These are phyloP conservation scores for Vitis amurensis DNA, from an alignment of 164 flowering plant genomes.

Conservation along the genomic window DNA sequence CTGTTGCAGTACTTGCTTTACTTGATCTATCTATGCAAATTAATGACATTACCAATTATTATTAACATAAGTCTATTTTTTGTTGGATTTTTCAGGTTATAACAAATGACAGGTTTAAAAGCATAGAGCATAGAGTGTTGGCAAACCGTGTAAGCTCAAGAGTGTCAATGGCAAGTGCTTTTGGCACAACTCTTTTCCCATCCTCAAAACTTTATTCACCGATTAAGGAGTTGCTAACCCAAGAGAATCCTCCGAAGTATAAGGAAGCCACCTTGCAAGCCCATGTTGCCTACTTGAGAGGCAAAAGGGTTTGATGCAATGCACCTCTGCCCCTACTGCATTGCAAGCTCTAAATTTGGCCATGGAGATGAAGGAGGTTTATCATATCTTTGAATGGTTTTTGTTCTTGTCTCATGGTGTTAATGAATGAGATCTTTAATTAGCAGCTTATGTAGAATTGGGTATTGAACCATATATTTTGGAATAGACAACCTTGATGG, in stretches of 20 bases:
- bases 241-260: slow-evolving; percentile 22
- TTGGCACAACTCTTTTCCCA: slow-evolving; percentile 1
- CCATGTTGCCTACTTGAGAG: slow-evolving; percentile 3
- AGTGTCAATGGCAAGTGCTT: slow-evolving; percentile 27
- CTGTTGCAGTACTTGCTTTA: too few species aligned
- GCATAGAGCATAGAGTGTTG: slow-evolving; percentile 27
- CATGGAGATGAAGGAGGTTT: too few species aligned
- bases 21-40: too few species aligned
- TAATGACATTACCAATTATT: too few species aligned
- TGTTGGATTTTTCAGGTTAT: slow-evolving; percentile 15
- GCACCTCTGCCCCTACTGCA: slow-evolving; percentile 9
- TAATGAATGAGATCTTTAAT: too few species aligned
- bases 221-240: slow-evolving; percentile 28
- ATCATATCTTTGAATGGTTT: too few species aligned
- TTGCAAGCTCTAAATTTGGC: slow-evolving; percentile 6
- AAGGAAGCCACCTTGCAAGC: slow-evolving; percentile 17
- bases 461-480: too few species aligned
- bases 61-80: too few species aligned
- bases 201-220: slow-evolving; percentile 21
- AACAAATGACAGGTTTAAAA: slow-evolving; percentile 22
- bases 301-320: slow-evolving; percentile 23
- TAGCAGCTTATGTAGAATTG: too few species aligned
- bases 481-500: too few species aligned
- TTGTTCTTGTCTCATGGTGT: too few species aligned
- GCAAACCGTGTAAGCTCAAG: slow-evolving; percentile 25